Base-by-base conservation (phyloP, 257 asterid species). In the Osmanthus fragrans region DNA sequence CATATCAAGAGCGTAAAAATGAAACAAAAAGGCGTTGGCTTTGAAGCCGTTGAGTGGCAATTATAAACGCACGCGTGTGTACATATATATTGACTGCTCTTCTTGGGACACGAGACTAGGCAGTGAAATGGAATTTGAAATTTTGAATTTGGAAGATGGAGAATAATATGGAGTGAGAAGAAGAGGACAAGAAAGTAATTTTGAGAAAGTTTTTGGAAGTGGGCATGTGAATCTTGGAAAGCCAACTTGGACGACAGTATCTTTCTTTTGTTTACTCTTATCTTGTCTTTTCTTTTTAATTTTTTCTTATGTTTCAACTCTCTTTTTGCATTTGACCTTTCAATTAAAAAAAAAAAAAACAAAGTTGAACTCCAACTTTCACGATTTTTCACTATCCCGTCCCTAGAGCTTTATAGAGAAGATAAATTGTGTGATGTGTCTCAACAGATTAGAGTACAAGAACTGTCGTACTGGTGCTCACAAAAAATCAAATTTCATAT, bases 151-250 rank as follows among this genome's bases (percentile, higher is more conserved):
- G 65, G 64, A 37, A 73, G 72, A 76, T 33, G 7, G 39, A 10
- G 36, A 56, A 56, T 56, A 56, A 45, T 4, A 1, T 32, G 23
- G 34, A 47, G 76, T 12, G 70, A 18, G 23, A 39, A 66, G 73
- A 82, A 76, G 76, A 80, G 90, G 87, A 80, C 85, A 84, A 73
- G 77, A 73, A 36, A 13, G 85, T 84, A 73, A 84, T 77, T 84
- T 72, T n/a, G 29, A 21, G 49, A 76, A 75, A 7, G 70, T 75
- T 80, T 70, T 56, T 75, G 65, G 70, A 56, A 39, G 54, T 56
- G 11, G 78, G 79, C 77, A 64, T 51, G 45, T 6, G 77, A 84
- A 74, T 82, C 82, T 80, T 80, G 79, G 63, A 82, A 80, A 42
- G 85, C 75, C 82, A 70, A 76, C 76, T 80, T 79, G 75, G 78